A percentile compares a stretch with the other conserved stretches of the same genome.
phyloP scores from a whole-genome alignment of 2,329 filamentous ascomycete genomes.

The Trichoderma lentiforme region DNA sequence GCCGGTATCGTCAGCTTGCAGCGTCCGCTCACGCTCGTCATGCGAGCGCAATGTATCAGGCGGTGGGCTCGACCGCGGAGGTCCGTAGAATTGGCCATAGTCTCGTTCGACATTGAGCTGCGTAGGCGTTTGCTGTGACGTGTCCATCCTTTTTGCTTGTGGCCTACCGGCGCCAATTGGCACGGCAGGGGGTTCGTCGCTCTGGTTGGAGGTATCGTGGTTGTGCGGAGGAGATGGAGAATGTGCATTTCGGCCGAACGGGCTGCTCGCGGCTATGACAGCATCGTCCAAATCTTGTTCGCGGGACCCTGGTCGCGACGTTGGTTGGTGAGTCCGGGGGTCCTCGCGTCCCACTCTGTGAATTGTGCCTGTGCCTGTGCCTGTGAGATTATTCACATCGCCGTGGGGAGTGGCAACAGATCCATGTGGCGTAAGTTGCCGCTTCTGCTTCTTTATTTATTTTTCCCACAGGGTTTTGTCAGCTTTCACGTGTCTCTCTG shows the following conservation, averaged over 20 bases:
- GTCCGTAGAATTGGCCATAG: conserved; percentile 45
- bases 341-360: conserved; percentile 10
- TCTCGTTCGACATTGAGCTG: conserved; percentile 56
- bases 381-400: conserved; percentile 5
- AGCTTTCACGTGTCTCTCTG: not conserved
- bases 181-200: conserved; percentile 22
- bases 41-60: conserved; percentile 28
- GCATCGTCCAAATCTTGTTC: conserved; percentile 9
- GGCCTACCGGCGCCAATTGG: conserved; percentile 18
- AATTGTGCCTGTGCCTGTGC: not conserved
- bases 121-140: conserved; percentile 52
- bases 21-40: conserved; percentile 34
- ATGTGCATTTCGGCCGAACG: not conserved
- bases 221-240: not conserved
- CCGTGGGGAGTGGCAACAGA: not conserved
- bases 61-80: conserved; percentile 30
- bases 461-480: not conserved
- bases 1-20: conserved; percentile 49
- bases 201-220: not conserved
- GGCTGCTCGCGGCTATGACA: conserved; percentile 20
- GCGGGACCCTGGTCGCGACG: not conserved
- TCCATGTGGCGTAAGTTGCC: not conserved
- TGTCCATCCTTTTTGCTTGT: conserved; percentile 38
- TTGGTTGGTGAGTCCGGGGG: conserved; percentile 8
- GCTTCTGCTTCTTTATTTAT: not conserved